phyloP scores from a whole-genome alignment of 1,284 basidiomycete genomes.

The Ganoderma lingzhi region DNA sequence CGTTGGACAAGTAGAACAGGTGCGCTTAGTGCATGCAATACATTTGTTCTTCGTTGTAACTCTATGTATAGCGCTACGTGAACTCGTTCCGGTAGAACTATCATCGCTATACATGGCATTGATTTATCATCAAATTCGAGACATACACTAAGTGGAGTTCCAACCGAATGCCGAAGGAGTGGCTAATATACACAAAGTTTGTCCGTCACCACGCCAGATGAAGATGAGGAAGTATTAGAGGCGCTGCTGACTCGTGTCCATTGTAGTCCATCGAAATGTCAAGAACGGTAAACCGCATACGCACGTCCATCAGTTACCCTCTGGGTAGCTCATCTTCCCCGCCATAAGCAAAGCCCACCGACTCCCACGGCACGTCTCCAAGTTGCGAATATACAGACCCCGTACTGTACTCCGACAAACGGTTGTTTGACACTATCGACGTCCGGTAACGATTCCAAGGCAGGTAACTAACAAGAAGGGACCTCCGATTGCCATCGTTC shows the following conservation, averaged over 20 bases:
- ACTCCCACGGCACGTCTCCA: slow-evolving; percentile 33
- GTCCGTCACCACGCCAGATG: slow-evolving; percentile 8
- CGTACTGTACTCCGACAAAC: slow-evolving; percentile 41
- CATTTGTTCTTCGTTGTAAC: slow-evolving; percentile 17
- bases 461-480: slow-evolving; percentile 38
- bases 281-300: slow-evolving; percentile 20
- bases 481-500: slow-evolving; percentile 34
- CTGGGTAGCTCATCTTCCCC: slow-evolving; percentile 31
- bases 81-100: slow-evolving; percentile 55
- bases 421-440: slow-evolving; percentile 37
- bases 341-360: slow-evolving; percentile 34
- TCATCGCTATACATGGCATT: neutral
- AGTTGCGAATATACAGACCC: slow-evolving; percentile 41
- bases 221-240: slow-evolving; percentile 22
- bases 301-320: slow-evolving; percentile 2
- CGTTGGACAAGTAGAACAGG: slow-evolving; percentile 73
- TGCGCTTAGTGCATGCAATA: slow-evolving; percentile 36
- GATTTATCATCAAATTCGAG: neutral
- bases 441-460: slow-evolving; percentile 32
- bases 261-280: slow-evolving; percentile 15
- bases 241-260: neutral
- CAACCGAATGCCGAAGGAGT: neutral
- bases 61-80: slow-evolving; percentile 56
- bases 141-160: slow-evolving; percentile 5
- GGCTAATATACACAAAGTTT: neutral